Conservation (phyloP, 768 basidiomycete species). For the Pleurotus platypus region DNA sequence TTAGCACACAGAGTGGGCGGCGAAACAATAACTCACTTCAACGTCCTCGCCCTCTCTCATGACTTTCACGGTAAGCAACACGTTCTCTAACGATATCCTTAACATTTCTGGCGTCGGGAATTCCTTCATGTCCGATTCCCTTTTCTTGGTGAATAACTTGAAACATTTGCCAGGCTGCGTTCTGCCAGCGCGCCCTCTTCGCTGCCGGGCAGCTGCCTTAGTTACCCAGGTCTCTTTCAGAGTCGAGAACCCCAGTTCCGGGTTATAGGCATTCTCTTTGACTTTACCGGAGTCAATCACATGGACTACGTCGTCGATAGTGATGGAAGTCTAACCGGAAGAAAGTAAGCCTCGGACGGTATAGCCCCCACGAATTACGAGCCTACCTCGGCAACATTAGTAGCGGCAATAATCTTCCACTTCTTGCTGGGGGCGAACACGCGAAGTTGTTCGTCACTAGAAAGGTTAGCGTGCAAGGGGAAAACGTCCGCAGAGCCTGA, state of each 20-base stretch:
- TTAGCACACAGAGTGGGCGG: conserved; percentile 5
- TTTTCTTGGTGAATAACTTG: conserved; percentile 79
- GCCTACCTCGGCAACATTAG: conserved; percentile 86
- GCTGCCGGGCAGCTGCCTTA: conserved; percentile 76
- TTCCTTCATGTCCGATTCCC: conserved; percentile 61
- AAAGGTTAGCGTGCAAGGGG: conserved; percentile 87
- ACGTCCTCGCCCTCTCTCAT: conserved; percentile 77
- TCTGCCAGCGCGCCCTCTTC: conserved; percentile 88
- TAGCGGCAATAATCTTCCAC: conserved; percentile 86
- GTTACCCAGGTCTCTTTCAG: conserved; percentile 80
- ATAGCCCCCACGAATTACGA: background rate
- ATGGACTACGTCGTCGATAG: conserved; percentile 85
- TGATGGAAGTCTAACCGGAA: conserved; percentile 70
- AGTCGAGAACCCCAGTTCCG: conserved; percentile 66
- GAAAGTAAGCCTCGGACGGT: background rate
- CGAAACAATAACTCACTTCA: conserved; percentile 40
- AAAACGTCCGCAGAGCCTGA: conserved; percentile 49
- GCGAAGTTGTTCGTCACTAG: conserved; percentile 75
- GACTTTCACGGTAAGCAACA: conserved; percentile 79
- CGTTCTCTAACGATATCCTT: conserved; percentile 79
- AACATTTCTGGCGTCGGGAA: conserved; percentile 88
- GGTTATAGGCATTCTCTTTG: conserved; percentile 76
- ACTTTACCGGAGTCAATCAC: conserved; percentile 84
- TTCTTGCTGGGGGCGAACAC: conserved; percentile 63
- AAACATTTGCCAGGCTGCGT: conserved; percentile 82